Evolutionary conservation across 2,329 filamentous ascomycete species (phyloP).

Genomic region (Fusarium subtropicale): DNA sequence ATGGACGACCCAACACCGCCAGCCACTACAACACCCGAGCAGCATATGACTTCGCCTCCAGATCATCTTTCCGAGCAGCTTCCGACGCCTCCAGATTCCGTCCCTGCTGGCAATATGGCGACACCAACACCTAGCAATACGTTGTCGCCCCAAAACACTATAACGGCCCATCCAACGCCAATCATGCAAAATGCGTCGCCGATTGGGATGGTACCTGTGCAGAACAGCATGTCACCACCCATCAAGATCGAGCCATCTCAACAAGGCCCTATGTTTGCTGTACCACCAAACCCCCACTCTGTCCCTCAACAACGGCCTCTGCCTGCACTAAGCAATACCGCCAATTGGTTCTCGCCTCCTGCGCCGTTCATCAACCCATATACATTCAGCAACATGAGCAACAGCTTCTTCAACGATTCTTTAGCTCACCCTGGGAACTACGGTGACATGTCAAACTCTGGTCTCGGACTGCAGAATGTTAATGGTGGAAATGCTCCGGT

Average conservation of each 20-base stretch:
- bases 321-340: slow-evolving; percentile 54
- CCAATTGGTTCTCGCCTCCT: slow-evolving; percentile 67
- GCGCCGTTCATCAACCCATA: slow-evolving; percentile 66
- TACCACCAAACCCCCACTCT: slow-evolving; percentile 54
- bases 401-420: slow-evolving; percentile 57
- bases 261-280: slow-evolving; percentile 53
- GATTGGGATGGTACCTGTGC: slow-evolving; percentile 37
- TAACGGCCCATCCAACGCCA: slow-evolving; percentile 50
- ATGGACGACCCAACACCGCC: slow-evolving; percentile 53
- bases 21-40: slow-evolving; percentile 47
- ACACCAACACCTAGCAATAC: slow-evolving; percentile 49
- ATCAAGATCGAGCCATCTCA: slow-evolving; percentile 46
- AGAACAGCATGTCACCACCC: slow-evolving; percentile 51
- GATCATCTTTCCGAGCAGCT: slow-evolving; percentile 52
- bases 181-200: slow-evolving; percentile 49
- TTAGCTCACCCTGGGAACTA: slow-evolving; percentile 48
- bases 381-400: slow-evolving; percentile 57
- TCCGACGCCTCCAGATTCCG: slow-evolving; percentile 60
- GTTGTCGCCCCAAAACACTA: slow-evolving; percentile 54
- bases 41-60: slow-evolving; percentile 46
- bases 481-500: slow-evolving; percentile 41
- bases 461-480: slow-evolving; percentile 51
- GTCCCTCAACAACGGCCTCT: slow-evolving; percentile 59
- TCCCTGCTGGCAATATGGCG: slow-evolving; percentile 49
- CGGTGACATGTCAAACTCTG: slow-evolving; percentile 47